Evolutionary conservation across 768 basidiomycete genomes (phyloP), one percentile per base, ranked within the genome.

Genomic region (Pulveroboletus sp.): DNA sequence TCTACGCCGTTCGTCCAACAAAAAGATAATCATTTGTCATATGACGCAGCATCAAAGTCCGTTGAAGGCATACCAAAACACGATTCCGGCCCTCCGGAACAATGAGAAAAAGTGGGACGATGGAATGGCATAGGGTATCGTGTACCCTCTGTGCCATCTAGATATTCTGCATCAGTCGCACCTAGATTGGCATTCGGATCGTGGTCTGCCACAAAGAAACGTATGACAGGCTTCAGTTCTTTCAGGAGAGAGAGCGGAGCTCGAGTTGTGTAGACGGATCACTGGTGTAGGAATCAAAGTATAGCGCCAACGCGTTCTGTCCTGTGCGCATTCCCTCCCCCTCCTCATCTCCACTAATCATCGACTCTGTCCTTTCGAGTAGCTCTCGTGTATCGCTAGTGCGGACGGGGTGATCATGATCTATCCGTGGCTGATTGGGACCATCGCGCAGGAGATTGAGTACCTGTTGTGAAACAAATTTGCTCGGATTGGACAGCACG

Each of bases 221-320:
- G 18, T 11, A 17, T 28, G 18, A 43, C 1, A 26, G 2, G 24
- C 3, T 32, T 8, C 17, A 3, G 32, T 33, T 15, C 6, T 6
- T 27, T 10, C 18, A 14, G 43, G 39, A 0, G 8, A 17, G 8
- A 27, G 14, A 30, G 28, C n/a, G 8, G 33, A 39, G n/a, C 11
- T 41, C 15, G 46, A 48, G 12, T 12, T 48, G 7, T 54, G 80
- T 81, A 7, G 76, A 70, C 60, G 81, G 77, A 0, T 84, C 83
- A 2, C 80, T 73, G 40, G 82, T 76, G 39, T 81, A 43, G 1
- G 21, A 32, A 27, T 55, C 53, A 28, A 55, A 18, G 10, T 17
- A 42, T 10, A 42, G 24, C 7, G 40, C 14, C 47, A 35, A 39
- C 17, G 32, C 5, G 35, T 50, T 11, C 11, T 40, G 31, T 27